Conservation (phyloP, 768 basidiomycete species). For the Suillus spraguei region DNA sequence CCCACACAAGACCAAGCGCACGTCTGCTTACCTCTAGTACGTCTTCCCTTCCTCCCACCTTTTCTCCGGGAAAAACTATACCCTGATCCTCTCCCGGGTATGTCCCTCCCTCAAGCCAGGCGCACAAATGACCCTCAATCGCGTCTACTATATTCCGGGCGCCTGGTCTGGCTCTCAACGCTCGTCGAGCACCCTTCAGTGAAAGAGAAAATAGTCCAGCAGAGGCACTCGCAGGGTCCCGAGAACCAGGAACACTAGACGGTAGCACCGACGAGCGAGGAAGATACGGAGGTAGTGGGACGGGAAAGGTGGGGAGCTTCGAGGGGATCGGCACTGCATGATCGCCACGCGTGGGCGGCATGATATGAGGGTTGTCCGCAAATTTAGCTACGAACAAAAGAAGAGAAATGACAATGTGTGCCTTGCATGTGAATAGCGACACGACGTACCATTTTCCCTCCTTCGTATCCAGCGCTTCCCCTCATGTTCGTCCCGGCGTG, state of each 20-base stretch:
- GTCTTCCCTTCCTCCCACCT: slow-evolving; percentile 52
- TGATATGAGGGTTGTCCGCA: slow-evolving; percentile 71
- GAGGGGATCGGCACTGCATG: slow-evolving; percentile 46
- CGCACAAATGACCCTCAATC: slow-evolving; percentile 61
- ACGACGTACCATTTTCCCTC: slow-evolving; percentile 70
- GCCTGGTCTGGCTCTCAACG: slow-evolving; percentile 54
- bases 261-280: slow-evolving; percentile 61
- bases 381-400: slow-evolving; percentile 56
- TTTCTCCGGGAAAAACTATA: slow-evolving; percentile 41
- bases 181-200: slow-evolving; percentile 71
- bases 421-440: background rate
- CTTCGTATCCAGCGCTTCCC: slow-evolving; percentile 80
- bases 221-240: slow-evolving; percentile 57
- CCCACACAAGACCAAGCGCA: slow-evolving; percentile 72
- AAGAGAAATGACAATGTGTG: slow-evolving; percentile 11
- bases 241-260: slow-evolving; percentile 38
- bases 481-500: slow-evolving; percentile 62
- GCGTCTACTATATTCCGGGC: slow-evolving; percentile 66
- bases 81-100: slow-evolving; percentile 53
- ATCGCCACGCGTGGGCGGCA: slow-evolving; percentile 62
- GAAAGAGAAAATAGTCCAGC: slow-evolving; percentile 79
- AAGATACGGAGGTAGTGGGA: slow-evolving; percentile 72
- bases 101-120: slow-evolving; percentile 67
- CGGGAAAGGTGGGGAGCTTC: slow-evolving; percentile 65
- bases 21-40: slow-evolving; percentile 70